A percentile compares a stretch with the other conserved stretches of the same genome.
phyloP scores from a whole-genome alignment of 1,284 basidiomycete species.

The Pascua sp. region DNA sequence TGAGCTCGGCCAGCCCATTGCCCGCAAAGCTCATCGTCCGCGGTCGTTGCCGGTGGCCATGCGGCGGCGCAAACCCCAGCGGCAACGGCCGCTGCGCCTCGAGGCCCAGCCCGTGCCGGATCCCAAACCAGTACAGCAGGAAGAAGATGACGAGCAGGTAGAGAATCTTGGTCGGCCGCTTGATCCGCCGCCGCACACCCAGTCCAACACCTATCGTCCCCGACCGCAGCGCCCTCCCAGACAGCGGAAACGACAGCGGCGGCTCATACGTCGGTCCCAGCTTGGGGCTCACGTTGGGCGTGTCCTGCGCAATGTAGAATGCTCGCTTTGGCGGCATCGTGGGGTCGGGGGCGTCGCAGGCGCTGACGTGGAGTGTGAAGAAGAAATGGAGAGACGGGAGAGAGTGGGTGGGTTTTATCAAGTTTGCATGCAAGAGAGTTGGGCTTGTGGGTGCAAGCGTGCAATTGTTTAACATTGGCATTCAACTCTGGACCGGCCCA shows the following conservation, averaged over 20 bases:
- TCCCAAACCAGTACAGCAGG: conserved; percentile 47
- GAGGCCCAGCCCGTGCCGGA: conserved; percentile 46
- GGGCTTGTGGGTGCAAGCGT: background rate
- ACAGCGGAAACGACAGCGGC: conserved; percentile 4
- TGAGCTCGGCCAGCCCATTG: conserved; percentile 14
- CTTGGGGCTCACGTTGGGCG: conserved; percentile 18
- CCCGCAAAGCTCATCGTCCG: conserved; percentile 19
- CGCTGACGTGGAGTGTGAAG: background rate
- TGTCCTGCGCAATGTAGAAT: conserved; percentile 23
- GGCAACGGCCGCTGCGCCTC: conserved; percentile 36
- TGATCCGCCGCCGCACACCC: conserved; percentile 34
- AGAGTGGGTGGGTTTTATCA: background rate
- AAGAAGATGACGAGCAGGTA: conserved; percentile 44
- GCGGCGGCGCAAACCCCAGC: conserved; percentile 36
- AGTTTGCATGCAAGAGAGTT: background rate
- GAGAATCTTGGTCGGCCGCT: conserved; percentile 44
- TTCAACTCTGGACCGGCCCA: background rate
- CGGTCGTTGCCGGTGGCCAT: conserved; percentile 30
- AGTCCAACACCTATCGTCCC: conserved; percentile 21
- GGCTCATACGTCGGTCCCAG: conserved; percentile 5
- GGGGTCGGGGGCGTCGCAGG: background rate
- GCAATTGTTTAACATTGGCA: background rate
- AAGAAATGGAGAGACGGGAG: background rate
- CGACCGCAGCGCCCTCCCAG: conserved; percentile 1
- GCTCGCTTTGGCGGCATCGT: conserved; percentile 17